Base-by-base conservation (phyloP, 2,329 filamentous ascomycete species). In the Graphiopsis chlorocephala region DNA sequence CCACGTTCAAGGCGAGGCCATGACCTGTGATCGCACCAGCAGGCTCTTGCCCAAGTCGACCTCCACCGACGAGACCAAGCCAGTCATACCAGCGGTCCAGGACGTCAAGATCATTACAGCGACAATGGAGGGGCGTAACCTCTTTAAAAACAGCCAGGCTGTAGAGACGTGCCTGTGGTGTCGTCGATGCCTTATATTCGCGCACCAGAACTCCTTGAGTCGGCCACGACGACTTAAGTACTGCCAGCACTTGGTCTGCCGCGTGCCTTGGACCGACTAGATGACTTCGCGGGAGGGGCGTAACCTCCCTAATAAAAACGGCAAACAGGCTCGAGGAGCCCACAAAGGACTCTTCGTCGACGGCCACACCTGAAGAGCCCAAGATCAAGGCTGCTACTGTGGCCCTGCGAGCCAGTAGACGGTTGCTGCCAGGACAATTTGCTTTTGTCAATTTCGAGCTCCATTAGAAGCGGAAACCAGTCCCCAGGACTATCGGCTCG, bases 41-140 rank as follows among this genome's bases (percentile, higher is more conserved):
- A 75, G 75, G 23, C 76, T 78, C 3, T 91, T 90, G 73, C 66
- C 73, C 1, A 80, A 83, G 66, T 88, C 89, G 0, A 82, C 77
- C 2, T 84, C 85, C 0, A 76, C 76, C 17, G 89, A 91, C 12
- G 57, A 69, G 23, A 67, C 58, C 33, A 71, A 70, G 63, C 77
- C 75, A 5, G 75, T 78, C 52, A 65, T 60, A n/a, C 72, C 76
- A 26, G 68, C 74, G n/a, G 76, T 73, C 31, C 64, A 67, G 57
- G 77, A 78, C 53, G 68, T 71, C 38, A 68, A 73, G 67, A 70
- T 71, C 47, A 61, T 20, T 8, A n/a, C 12, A n/a, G 38, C 38
- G 38, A 45, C 10, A 20, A 20, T 20, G 8, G 38, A 45, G 38
- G 38, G n/a, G 38, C 38, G 38, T 45, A 45, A 45, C 38, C 38